phyloP scores from a whole-genome alignment of 768 basidiomycete genomes.

The Trametes maxima region DNA sequence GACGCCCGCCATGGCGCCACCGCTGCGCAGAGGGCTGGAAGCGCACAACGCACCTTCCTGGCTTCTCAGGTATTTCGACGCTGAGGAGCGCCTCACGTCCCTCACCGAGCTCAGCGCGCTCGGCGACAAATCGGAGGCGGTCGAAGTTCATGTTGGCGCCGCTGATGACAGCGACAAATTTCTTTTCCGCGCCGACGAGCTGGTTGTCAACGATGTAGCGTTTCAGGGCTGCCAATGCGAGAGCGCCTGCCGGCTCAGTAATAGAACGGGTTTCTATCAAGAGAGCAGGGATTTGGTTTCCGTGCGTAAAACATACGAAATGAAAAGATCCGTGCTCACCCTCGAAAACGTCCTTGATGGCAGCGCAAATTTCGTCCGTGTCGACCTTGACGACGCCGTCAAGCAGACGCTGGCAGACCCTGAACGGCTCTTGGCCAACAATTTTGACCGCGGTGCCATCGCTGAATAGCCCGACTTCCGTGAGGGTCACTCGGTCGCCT shows the following conservation, averaged over 20 bases:
- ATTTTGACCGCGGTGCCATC: conserved; percentile 97
- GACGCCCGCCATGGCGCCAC: not conserved
- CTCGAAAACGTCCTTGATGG: conserved; percentile 98
- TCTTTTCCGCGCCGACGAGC: conserved; percentile 80
- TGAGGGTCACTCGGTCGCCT: conserved; percentile 80
- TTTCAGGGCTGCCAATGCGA: conserved; percentile 91
- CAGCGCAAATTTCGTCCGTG: conserved; percentile 97
- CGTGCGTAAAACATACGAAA: not conserved
- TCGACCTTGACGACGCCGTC: conserved; percentile 84
- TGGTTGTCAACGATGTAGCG: conserved; percentile 80
- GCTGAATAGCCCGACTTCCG: conserved; percentile 94
- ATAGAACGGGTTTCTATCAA: conserved; percentile 87
- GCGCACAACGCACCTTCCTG: conserved; percentile 68
- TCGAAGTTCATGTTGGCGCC: conserved; percentile 99
- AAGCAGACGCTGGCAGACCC: conserved; percentile 83
- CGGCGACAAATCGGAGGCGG: conserved; percentile 94
- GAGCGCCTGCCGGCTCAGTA: conserved; percentile 94
- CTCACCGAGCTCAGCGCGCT: conserved; percentile 96
- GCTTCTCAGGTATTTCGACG: conserved; percentile 91
- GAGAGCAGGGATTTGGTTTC: not conserved
- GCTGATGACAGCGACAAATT: conserved; percentile 89
- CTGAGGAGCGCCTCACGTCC: conserved; percentile 91
- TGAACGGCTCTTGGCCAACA: conserved; percentile 93
- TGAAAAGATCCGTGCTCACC: conserved; percentile 48
- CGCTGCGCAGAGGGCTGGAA: not conserved